Evolutionary conservation across 2,329 filamentous ascomycete genomes (phyloP), one percentile per base, ranked within the genome.

Genomic region (Pseudocercospora ulei): DNA sequence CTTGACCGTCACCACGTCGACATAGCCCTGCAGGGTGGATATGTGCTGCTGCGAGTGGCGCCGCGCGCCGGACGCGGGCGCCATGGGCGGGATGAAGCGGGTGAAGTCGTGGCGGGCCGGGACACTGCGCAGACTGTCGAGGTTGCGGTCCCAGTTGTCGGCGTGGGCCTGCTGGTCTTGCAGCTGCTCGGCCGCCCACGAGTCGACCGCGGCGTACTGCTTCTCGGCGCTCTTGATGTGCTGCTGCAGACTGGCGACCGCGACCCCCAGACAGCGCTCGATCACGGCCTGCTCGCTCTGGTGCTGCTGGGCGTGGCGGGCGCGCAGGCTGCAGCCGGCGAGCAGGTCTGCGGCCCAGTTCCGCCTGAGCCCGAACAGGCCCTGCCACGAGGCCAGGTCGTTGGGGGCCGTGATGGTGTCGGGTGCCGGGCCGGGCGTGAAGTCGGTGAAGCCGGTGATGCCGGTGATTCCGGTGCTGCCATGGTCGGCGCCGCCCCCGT

Each of bases 311-410:
- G 77, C 71, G 46, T 70, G 64, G 36, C 68, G 65, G 35, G 78
- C 75, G 66, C 85, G 79, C 34, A 66, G 66, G 34, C 69, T 69
- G 52, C 83, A 88, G 50, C 80, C 77, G 16, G 79, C 75, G 4
- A 80, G 71, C 20, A 92, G 65, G 24, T 69, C 70, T 37, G 78
- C 65, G 0, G 86, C 82, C 90, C 90, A 98, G 50, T 73, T 71
- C 53, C 80, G 76, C 43, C 90, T 78, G 42, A 78, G 73, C 60
- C 79, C 80, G 67, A 90, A 95, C 13, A 96, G 69, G 28, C 78
- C 75, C 58, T 85, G 82, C 88, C 90, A 98, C 74, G 86, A 80
- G 54, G 79, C 71, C 39, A 95, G 69, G 46, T 86, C 80, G 44
- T 80, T 83, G 46, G 84, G 78, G 55, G 87, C 78, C 27, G 79